These are phyloP conservation scores for Monosporascus sp. DNA, from an alignment of 2,329 filamentous ascomycete genomes.

Conservation along the genomic window DNA sequence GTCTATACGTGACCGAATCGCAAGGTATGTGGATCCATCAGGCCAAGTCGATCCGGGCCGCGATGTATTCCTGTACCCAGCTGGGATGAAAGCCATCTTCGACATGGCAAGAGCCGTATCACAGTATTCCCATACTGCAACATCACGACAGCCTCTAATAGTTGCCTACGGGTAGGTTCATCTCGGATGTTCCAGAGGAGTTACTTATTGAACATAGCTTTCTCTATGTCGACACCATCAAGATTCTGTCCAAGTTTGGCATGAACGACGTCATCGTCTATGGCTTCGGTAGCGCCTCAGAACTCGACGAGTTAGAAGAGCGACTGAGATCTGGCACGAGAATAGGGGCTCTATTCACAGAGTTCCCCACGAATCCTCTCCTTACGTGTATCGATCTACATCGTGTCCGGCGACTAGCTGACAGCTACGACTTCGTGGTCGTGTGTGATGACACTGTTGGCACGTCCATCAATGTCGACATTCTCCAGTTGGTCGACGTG, in stretches of 20 bases:
- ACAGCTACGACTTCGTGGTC: neutral
- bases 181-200: neutral
- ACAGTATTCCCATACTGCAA: neutral
- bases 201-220: neutral
- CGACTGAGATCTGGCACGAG: neutral
- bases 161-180: neutral
- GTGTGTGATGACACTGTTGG: neutral
- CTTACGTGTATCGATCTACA: neutral
- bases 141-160: neutral
- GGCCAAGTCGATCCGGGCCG: neutral
- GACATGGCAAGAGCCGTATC: neutral
- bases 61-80: neutral
- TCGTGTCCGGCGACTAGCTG: neutral
- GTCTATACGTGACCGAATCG: neutral
- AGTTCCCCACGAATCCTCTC: neutral
- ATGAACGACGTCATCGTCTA: neutral
- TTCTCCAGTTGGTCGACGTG: neutral
- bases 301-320: neutral
- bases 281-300: neutral
- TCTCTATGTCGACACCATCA: neutral
- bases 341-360: neutral
- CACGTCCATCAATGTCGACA: neutral
- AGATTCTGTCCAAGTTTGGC: neutral
- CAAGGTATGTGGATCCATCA: neutral
- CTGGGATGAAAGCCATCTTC: neutral